Conservation (phyloP, 495 filamentous ascomycete species). For the Penicillium fimorum region DNA sequence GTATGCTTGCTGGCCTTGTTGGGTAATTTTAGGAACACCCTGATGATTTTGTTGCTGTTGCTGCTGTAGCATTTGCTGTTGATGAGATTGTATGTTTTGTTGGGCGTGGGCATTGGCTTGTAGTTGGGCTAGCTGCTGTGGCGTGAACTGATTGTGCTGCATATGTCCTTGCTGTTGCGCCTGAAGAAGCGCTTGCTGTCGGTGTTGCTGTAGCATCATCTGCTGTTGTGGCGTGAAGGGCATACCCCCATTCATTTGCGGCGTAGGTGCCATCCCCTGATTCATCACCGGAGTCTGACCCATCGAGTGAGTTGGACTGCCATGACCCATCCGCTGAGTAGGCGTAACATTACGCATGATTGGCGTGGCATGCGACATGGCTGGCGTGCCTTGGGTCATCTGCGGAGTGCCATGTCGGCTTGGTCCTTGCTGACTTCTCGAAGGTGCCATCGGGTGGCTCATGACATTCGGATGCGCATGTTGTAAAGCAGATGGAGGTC, state of each 20-base stretch:
- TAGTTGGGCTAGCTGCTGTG: constrained; percentile 46
- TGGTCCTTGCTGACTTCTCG: constrained; percentile 77
- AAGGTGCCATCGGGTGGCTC: constrained; percentile 69
- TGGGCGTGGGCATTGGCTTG: constrained; percentile 51
- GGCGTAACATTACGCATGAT: constrained; percentile 68
- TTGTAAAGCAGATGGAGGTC: constrained; percentile 75
- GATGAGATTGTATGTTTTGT: constrained; percentile 52
- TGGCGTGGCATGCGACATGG: constrained; percentile 69
- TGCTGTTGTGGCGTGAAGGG: constrained; percentile 46
- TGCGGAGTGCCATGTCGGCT: constrained; percentile 76
- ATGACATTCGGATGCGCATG: constrained; percentile 67
- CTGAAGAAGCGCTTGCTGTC: constrained; percentile 52
- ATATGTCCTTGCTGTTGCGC: constrained; percentile 46
- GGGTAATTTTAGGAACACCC: constrained; percentile 37
- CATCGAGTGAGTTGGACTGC: constrained; percentile 63
- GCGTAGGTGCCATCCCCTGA: constrained; percentile 49
- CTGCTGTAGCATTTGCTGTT: constrained; percentile 48
- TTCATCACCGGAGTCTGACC: constrained; percentile 57
- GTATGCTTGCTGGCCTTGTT: constrained; percentile 47
- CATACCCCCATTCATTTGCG: constrained; percentile 41
- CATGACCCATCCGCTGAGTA: constrained; percentile 69
- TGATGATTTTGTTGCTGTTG: constrained; percentile 43
- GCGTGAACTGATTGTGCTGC: constrained; percentile 43
- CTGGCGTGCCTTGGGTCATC: constrained; percentile 75
- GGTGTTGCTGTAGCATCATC: constrained; percentile 43